Conservation (phyloP, 176 grass and related monocot genomes). For the Oryza longistaminata region DNA sequence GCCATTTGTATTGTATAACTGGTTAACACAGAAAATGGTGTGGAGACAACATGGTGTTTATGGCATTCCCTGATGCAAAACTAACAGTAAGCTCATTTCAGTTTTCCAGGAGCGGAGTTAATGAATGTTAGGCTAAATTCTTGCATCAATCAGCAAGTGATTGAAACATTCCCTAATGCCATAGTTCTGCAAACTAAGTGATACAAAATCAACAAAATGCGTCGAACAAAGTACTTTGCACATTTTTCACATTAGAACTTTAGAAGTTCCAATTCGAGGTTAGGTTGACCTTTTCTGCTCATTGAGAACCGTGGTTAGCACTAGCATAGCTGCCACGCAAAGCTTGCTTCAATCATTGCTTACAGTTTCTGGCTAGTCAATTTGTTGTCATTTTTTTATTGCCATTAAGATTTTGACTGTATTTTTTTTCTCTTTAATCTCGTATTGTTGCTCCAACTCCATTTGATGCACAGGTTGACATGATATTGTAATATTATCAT, state of each 20-base stretch:
- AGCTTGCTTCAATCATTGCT: background rate
- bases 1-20: background rate
- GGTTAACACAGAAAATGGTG: background rate
- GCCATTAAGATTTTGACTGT: too few relatives aligned
- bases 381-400: background rate
- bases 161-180: background rate
- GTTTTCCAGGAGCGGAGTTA: background rate
- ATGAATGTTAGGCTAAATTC: background rate
- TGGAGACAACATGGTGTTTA: background rate
- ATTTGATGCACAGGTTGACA: background rate
- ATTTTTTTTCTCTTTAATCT: background rate
- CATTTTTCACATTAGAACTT: background rate
- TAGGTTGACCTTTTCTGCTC: background rate
- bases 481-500: background rate
- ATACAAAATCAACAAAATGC: background rate
- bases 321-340: background rate
- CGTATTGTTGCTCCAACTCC: background rate
- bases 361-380: background rate
- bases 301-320: background rate
- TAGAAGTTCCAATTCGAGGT: background rate
- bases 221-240: too few relatives aligned
- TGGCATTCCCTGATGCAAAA: background rate
- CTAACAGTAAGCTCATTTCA: background rate
- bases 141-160: background rate
- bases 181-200: background rate